Conservation (phyloP, 169 alveolate genomes). For the Cryptosporidium baileyi region DNA sequence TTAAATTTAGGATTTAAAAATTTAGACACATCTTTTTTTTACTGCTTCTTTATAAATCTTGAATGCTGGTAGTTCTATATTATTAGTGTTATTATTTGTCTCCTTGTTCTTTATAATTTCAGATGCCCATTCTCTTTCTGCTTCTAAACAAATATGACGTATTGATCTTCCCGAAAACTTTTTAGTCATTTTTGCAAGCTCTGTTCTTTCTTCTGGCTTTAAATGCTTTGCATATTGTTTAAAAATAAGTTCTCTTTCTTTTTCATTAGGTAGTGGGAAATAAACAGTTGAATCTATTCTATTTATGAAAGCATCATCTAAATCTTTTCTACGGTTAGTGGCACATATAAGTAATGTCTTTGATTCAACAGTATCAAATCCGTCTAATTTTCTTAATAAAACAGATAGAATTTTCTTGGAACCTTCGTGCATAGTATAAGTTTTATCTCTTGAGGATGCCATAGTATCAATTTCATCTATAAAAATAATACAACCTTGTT, state of each 20-base stretch:
- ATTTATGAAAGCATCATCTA: conserved; percentile 84
- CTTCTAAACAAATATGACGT: conserved; percentile 83
- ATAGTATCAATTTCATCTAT: conserved; percentile 87
- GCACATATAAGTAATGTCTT: conserved; percentile 82
- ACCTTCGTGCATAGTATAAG: conserved; percentile 84
- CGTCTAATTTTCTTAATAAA: conserved; percentile 83
- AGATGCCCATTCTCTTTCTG: conserved; percentile 89
- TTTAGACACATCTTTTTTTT: conserved; percentile 4
- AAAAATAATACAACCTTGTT: conserved; percentile 81
- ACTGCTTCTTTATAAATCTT: conserved; percentile 29
- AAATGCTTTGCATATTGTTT: conserved; percentile 83
- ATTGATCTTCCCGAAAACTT: conserved; percentile 82
- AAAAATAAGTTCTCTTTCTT: conserved; percentile 79
- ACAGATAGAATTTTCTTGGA: conserved; percentile 84
- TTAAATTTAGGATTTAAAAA: background rate
- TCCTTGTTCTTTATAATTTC: conserved; percentile 79
- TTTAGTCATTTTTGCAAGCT: conserved; percentile 74
- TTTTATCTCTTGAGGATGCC: conserved; percentile 82
- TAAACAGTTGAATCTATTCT: conserved; percentile 77
- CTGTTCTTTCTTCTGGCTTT: conserved; percentile 71
- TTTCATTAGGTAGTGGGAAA: conserved; percentile 80
- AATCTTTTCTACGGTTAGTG: conserved; percentile 85
- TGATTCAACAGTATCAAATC: conserved; percentile 84
- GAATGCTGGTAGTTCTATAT: conserved; percentile 17
- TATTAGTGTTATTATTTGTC: conserved; percentile 10